These are phyloP conservation scores for Carex pumila DNA, from an alignment of 176 grass and related monocot genomes.

Conservation along the genomic window DNA sequence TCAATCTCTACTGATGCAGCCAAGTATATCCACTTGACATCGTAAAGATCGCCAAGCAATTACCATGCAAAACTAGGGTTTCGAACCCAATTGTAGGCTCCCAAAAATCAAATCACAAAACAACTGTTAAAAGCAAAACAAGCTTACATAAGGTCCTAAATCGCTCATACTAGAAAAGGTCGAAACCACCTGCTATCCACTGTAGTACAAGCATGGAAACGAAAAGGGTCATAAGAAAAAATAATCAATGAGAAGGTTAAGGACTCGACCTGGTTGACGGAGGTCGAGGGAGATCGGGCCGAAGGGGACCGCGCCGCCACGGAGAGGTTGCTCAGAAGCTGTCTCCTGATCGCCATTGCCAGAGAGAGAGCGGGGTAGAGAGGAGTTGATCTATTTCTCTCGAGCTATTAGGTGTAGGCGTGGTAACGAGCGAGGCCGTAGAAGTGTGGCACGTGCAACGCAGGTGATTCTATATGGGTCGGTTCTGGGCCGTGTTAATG, in stretches of 20 bases:
- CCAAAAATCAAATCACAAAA: not conserved
- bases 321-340: constrained; percentile 16
- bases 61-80: constrained; percentile 3
- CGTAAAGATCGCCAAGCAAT: not conserved
- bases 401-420: not conserved
- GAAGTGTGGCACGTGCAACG: constrained; percentile 9
- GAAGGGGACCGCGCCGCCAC: not conserved
- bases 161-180: not conserved
- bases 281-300: constrained; percentile 1
- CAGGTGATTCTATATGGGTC: not conserved
- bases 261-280: constrained; percentile 5
- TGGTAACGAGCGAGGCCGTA: constrained; percentile 2
- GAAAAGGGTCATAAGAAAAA: not conserved
- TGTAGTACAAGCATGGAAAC: not conserved
- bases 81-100: not conserved
- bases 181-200: not conserved
- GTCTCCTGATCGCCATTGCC: constrained; percentile 22
- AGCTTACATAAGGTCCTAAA: not conserved
- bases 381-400: constrained; percentile 10
- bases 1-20: not conserved
- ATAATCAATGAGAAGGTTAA: not conserved
- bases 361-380: not conserved
- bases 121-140: not conserved
- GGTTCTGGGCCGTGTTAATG: not conserved
- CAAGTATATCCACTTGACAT: not conserved